These are phyloP conservation scores for Coelastrella sp. DNA, from an alignment of 139 green algal species.

Conservation along the genomic window DNA sequence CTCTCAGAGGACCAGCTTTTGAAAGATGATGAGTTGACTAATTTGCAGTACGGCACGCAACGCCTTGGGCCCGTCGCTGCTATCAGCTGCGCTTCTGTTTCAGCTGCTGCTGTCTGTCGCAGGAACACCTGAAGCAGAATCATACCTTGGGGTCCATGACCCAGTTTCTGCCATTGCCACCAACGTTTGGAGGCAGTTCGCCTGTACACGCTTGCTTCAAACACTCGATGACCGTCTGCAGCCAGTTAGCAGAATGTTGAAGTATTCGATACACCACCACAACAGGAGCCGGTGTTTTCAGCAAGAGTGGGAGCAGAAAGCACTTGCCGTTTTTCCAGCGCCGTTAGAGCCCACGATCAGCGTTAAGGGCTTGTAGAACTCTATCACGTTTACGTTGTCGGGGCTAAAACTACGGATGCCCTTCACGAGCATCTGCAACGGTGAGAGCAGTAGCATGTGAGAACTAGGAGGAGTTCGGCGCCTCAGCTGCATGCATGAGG, in stretches of 20 bases:
- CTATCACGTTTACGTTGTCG: constrained; percentile 89
- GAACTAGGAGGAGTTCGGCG: too few relatives aligned
- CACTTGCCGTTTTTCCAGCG: constrained; percentile 94
- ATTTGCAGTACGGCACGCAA: too few relatives aligned
- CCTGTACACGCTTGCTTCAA: constrained; percentile 96
- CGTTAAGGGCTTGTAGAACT: constrained; percentile 97
- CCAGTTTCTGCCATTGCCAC: constrained; percentile 46
- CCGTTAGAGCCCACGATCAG: constrained; percentile 98
- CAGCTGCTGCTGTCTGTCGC: neutral
- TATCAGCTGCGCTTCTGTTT: too few relatives aligned
- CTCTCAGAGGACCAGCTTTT: too few relatives aligned
- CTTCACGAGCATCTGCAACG: constrained; percentile 92
- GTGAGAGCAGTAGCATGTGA: neutral
- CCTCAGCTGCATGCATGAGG: neutral
- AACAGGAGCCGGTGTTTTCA: neutral
- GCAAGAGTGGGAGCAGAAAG: neutral
- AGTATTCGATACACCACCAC: too few relatives aligned
- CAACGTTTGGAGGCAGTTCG: constrained; percentile 94
- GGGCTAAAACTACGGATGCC: constrained; percentile 96
- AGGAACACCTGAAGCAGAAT: constrained; percentile 2
- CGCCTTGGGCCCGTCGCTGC: too few relatives aligned
- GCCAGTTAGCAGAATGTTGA: too few relatives aligned
- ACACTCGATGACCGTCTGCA: constrained; percentile 99
- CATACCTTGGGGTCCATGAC: constrained; percentile 64
- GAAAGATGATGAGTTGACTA: too few relatives aligned